Percentiles rank a stretch among this genome's conserved stretches.
Conservation (phyloP, 2,329 filamentous ascomycete genomes). For the Neofusicoccum sp. region DNA sequence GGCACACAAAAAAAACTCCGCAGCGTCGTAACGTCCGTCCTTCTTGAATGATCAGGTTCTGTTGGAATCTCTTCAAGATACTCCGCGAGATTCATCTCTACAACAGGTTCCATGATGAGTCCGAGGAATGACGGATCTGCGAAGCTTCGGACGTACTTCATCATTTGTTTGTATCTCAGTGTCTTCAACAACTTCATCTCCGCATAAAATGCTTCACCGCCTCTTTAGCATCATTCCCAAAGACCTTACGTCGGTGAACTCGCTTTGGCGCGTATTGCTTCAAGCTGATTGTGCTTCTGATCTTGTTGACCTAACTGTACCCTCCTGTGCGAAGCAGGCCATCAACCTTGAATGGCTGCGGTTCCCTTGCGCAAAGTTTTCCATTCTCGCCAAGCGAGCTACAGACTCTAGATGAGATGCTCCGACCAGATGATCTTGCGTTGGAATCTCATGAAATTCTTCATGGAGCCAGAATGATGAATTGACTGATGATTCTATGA, state of each 20-base stretch:
- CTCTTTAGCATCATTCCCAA: constrained; percentile 20
- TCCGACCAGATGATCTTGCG: too few relatives aligned
- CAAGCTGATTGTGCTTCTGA: constrained; percentile 27
- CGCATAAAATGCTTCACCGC: constrained; percentile 25
- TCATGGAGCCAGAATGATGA: too few relatives aligned
- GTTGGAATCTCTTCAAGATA: too few relatives aligned
- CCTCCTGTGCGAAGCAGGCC: constrained; percentile 26
- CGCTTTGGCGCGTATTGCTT: constrained; percentile 32
- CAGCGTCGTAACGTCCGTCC: constrained; percentile 21
- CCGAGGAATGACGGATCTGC: constrained; percentile 31
- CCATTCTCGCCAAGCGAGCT: constrained; percentile 23
- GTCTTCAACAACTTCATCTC: constrained; percentile 31
- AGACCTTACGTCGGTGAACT: constrained; percentile 23
- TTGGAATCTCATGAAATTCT: too few relatives aligned
- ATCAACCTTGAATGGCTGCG: constrained; percentile 25
- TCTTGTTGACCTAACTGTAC: constrained; percentile 27
- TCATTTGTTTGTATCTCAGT: constrained; percentile 30
- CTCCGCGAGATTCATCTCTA: constrained; percentile 35
- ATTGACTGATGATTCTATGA: too few relatives aligned
- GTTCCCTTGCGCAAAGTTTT: constrained; percentile 25
- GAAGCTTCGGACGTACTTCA: constrained; percentile 32
- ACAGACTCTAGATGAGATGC: too few relatives aligned
- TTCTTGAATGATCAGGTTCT: too few relatives aligned
- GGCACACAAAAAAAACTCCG: constrained; percentile 36
- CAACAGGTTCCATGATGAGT: constrained; percentile 36